These are phyloP conservation scores for Cutaneotrichosporon mucoides DNA, from an alignment of 1,284 basidiomycete genomes.

Conservation along the genomic window DNA sequence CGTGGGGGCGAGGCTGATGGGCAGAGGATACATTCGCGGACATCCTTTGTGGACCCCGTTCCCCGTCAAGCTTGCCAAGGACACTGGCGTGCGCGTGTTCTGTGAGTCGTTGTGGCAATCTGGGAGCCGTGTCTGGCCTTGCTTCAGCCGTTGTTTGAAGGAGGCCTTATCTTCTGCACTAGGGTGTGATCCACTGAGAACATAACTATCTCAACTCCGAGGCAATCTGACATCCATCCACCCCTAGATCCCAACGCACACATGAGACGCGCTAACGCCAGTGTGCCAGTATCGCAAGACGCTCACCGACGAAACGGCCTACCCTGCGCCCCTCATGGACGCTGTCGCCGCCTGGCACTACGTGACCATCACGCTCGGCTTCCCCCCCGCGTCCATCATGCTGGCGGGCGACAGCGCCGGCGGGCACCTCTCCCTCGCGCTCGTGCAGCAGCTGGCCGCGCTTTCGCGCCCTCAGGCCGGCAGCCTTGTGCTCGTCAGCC, in stretches of 20 bases:
- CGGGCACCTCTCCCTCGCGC: conserved; percentile 13
- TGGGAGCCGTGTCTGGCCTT: neutral
- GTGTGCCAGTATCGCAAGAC: conserved; percentile 20
- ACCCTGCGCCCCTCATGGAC: conserved; percentile 21
- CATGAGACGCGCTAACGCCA: neutral
- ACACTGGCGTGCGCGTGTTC: conserved; percentile 10
- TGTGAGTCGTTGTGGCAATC: conserved; percentile 1
- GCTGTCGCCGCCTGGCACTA: conserved; percentile 20
- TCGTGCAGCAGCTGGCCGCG: conserved; percentile 14
- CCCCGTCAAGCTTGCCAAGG: conserved; percentile 9
- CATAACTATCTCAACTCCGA: neutral
- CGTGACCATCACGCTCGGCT: conserved; percentile 9
- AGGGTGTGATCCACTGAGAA: too few relatives aligned
- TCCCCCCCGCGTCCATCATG: conserved; percentile 12
- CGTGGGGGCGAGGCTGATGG: neutral
- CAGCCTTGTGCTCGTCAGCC: conserved; percentile 56
- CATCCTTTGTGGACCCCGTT: conserved; percentile 17
- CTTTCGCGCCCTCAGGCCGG: conserved; percentile 47
- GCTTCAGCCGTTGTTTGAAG: too few relatives aligned
- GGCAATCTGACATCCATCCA: too few relatives aligned
- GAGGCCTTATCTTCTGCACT: too few relatives aligned
- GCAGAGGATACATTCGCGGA: conserved; percentile 22
- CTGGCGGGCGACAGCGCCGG: conserved; percentile 21
- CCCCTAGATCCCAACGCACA: neutral
- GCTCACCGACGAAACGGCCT: conserved; percentile 2